A percentile compares a stretch with the other conserved stretches of the same genome.
Conservation (phyloP, 495 filamentous ascomycete genomes). For the Stereocaulon alpinum region DNA sequence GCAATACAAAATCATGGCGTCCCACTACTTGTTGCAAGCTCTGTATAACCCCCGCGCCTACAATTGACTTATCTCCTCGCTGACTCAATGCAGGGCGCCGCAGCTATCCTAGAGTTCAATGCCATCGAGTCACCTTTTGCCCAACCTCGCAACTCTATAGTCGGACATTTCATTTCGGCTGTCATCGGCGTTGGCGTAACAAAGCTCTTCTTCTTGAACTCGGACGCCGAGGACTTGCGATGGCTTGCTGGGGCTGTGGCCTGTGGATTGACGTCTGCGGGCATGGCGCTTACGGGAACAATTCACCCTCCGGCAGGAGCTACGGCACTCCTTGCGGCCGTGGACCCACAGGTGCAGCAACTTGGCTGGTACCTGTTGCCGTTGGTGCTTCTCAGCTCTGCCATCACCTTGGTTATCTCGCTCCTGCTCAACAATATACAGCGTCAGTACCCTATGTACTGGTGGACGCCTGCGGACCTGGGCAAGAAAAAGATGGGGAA, state of each 20-base stretch:
- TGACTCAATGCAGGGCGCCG: conserved; percentile 48
- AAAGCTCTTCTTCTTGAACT: conserved; percentile 60
- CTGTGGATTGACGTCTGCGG: conserved; percentile 54
- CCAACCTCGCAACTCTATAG: conserved; percentile 67
- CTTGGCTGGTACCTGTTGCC: conserved; percentile 69
- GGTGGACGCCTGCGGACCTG: conserved; percentile 37
- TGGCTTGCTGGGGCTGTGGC: conserved; percentile 63
- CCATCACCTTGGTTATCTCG: conserved; percentile 55
- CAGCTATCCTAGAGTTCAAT: conserved; percentile 65
- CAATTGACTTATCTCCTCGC: too few species aligned
- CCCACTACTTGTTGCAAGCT: conserved; percentile 17
- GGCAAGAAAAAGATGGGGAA: conserved; percentile 12
- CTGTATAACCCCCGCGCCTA: conserved; percentile 1
- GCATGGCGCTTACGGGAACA: conserved; percentile 71
- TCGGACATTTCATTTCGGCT: conserved; percentile 61
- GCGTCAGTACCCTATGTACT: conserved; percentile 67
- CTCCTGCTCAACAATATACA: conserved; percentile 68
- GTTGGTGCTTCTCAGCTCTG: conserved; percentile 53
- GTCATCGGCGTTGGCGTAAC: conserved; percentile 55
- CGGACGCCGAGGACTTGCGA: conserved; percentile 36
- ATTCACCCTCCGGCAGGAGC: conserved; percentile 84
- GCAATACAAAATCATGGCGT: conserved; percentile 11
- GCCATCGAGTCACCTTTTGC: conserved; percentile 72
- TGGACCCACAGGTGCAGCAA: conserved; percentile 40
- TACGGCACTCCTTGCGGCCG: conserved; percentile 68